A percentile compares a stretch with the other conserved stretches of the same genome.
Conservation (phyloP, 106 monocot species). For the Dendrobium huoshanense region DNA sequence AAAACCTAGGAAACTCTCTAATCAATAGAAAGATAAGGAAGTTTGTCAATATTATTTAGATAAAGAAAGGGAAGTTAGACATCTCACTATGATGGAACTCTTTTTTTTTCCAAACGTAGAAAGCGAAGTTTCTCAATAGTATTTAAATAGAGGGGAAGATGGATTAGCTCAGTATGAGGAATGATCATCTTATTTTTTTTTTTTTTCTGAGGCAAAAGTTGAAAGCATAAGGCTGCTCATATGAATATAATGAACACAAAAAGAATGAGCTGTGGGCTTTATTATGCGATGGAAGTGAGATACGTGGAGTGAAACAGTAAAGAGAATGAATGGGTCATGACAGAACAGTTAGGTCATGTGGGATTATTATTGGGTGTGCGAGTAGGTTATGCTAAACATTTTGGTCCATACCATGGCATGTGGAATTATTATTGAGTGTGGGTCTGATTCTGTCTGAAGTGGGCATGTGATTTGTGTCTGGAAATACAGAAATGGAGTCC, state of each 20-base stretch:
- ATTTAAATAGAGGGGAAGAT: background rate
- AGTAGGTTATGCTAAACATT: background rate
- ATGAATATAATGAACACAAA: background rate
- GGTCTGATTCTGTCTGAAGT: constrained; percentile 8
- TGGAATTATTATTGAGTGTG: constrained; percentile 3
- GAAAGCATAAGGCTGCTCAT: background rate
- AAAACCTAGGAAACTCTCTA: too few relatives aligned
- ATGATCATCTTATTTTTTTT: background rate
- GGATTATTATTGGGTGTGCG: background rate
- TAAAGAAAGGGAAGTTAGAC: too few relatives aligned
- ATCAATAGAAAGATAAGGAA: too few relatives aligned
- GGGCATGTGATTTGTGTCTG: constrained; percentile 1
- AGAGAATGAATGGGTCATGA: background rate
- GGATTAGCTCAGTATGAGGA: background rate
- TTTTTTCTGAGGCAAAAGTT: background rate
- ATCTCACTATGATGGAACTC: too few relatives aligned
- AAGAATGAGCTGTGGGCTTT: constrained; percentile 3
- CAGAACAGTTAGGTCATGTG: background rate
- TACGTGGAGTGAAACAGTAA: background rate
- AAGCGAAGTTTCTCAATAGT: background rate
- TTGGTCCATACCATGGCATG: constrained; percentile 5
- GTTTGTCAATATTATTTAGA: too few relatives aligned
- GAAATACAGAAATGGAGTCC: background rate
- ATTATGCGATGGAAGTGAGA: background rate
- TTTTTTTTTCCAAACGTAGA: background rate